A percentile compares a stretch with the other conserved stretches of the same genome.
phyloP scores from a whole-genome alignment of 2,329 filamentous ascomycete genomes.

The Xylaria sp. region DNA sequence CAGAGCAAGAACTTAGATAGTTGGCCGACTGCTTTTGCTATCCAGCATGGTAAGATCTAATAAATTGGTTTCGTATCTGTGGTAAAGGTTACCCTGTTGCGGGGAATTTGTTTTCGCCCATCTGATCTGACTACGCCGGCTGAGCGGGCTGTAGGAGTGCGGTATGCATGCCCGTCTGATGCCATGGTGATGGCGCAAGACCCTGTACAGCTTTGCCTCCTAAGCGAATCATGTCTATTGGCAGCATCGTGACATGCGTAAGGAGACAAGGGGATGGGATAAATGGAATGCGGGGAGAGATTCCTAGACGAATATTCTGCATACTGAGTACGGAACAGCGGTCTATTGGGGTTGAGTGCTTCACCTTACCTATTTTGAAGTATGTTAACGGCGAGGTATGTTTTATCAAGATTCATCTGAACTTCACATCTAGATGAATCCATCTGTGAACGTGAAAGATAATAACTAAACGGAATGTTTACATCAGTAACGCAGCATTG shows the following conservation, averaged over 20 bases:
- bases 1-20: neutral
- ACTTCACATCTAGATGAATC: neutral
- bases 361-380: neutral
- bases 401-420: neutral
- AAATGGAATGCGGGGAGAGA: slow-evolving; percentile 23
- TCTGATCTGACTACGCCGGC: slow-evolving; percentile 13
- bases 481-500: neutral
- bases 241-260: neutral
- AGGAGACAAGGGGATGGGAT: slow-evolving; percentile 27
- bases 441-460: no score
- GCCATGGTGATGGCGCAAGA: slow-evolving; percentile 6
- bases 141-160: slow-evolving; percentile 1
- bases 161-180: slow-evolving; percentile 1
- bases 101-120: slow-evolving; percentile 4
- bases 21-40: neutral
- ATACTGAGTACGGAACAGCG: neutral
- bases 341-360: neutral
- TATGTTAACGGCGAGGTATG: neutral
- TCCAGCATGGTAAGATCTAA: neutral
- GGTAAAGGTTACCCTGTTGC: neutral
- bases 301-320: neutral
- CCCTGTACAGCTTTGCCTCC: neutral
- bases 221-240: slow-evolving; percentile 13
- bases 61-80: neutral
- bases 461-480: neutral